phyloP scores from a whole-genome alignment of 257 asterid genomes.

The Jasminum sambac region DNA sequence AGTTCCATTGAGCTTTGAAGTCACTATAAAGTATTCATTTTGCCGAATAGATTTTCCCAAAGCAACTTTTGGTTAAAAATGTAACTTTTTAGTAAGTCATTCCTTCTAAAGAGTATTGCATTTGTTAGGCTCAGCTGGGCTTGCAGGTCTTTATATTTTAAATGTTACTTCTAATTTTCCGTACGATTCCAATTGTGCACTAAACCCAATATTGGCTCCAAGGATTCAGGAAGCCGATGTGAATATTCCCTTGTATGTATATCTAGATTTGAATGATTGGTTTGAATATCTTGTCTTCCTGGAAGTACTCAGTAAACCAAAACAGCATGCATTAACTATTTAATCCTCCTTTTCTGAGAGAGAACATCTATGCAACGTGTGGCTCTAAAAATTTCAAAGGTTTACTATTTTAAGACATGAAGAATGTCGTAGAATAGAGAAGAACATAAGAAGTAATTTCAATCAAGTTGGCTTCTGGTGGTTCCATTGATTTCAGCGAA shows the following conservation, averaged over 20 bases:
- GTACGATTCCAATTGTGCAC: not conserved
- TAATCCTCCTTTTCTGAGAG: not conserved
- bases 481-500: conserved; percentile 3
- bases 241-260: not conserved
- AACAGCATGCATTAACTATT: not conserved
- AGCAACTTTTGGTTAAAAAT: not conserved
- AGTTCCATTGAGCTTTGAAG: not conserved
- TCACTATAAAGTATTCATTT: not conserved
- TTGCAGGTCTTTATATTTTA: conserved; percentile 2
- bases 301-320: not conserved
- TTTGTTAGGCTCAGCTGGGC: not conserved
- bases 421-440: not conserved
- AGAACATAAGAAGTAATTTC: not conserved
- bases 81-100: not conserved
- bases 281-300: not conserved
- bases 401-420: not conserved
- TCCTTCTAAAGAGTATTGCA: not conserved
- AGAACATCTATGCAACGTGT: not conserved
- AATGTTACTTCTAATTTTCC: not conserved
- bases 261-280: not conserved
- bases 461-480: conserved; percentile 1
- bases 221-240: not conserved
- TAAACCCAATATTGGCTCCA: not conserved
- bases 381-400: not conserved
- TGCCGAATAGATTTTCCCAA: not conserved